Percentiles rank a stretch among this genome's conserved stretches.
phyloP scores from a whole-genome alignment of 768 basidiomycete genomes.

The Psilocybe tampanensis region DNA sequence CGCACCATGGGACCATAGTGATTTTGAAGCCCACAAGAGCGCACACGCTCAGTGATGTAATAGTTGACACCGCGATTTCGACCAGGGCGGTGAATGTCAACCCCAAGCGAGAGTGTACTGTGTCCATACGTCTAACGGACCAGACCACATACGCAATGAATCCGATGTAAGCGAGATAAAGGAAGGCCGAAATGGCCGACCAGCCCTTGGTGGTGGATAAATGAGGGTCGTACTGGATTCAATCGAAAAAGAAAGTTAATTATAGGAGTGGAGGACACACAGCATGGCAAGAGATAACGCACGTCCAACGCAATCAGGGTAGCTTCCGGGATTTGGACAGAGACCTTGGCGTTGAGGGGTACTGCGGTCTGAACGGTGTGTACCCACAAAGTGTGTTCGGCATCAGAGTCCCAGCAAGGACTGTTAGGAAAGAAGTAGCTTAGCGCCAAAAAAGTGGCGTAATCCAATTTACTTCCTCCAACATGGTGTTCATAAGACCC shows the following conservation, averaged over 20 bases:
- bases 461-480: slow-evolving; percentile 54
- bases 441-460: slow-evolving; percentile 71
- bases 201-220: slow-evolving; percentile 46
- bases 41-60: slow-evolving; percentile 92
- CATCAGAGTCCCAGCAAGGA: slow-evolving; percentile 60
- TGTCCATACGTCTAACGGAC: slow-evolving; percentile 75
- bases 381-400: slow-evolving; percentile 67
- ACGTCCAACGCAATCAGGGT: slow-evolving; percentile 52
- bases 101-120: slow-evolving; percentile 89
- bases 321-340: slow-evolving; percentile 34
- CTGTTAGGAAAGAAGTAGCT: slow-evolving; percentile 83
- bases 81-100: slow-evolving; percentile 92
- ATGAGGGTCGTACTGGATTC: slow-evolving; percentile 53
- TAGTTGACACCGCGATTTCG: slow-evolving; percentile 89
- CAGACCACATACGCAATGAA: slow-evolving; percentile 78
- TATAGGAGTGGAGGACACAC: not conserved
- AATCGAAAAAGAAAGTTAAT: slow-evolving; percentile 3
- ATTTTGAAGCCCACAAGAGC: slow-evolving; percentile 87
- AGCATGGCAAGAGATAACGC: slow-evolving; percentile 25
- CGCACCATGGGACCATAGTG: slow-evolving; percentile 88
- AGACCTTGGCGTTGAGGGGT: slow-evolving; percentile 32
- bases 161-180: slow-evolving; percentile 75
- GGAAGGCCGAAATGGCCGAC: slow-evolving; percentile 67
- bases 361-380: slow-evolving; percentile 48
- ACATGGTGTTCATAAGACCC: slow-evolving; percentile 54